Evolutionary conservation across 2,329 filamentous ascomycete species (phyloP).

Genomic region (Coniochaeta prunicola): DNA sequence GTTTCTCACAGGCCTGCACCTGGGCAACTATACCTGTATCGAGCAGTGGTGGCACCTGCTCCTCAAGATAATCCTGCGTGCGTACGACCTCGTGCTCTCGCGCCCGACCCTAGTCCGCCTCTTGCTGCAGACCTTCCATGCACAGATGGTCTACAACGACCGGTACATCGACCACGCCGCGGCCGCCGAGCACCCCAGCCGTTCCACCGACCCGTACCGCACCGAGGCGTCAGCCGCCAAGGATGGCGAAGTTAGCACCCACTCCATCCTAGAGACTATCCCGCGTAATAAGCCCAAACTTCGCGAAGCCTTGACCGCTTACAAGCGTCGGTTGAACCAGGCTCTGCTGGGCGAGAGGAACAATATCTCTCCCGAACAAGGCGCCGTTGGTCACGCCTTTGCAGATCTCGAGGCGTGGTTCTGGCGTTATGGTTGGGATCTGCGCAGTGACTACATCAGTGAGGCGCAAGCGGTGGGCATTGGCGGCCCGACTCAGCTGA

Average conservation of each 20-base stretch:
- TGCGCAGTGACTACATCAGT: conserved; percentile 35
- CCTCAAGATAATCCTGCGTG: conserved; percentile 42
- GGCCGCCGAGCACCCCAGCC: conserved; percentile 31
- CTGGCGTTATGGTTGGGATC: conserved; percentile 46
- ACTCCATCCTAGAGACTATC: conserved; percentile 23
- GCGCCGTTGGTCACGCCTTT: conserved; percentile 40
- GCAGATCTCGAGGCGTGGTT: conserved; percentile 39
- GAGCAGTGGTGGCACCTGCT: conserved; percentile 56
- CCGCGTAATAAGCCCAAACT: conserved; percentile 26
- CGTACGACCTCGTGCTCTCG: conserved; percentile 34
- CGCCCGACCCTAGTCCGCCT: conserved; percentile 35
- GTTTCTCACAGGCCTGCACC: conserved; percentile 48
- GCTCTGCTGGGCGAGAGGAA: conserved; percentile 28
- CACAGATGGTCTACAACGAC: conserved; percentile 48
- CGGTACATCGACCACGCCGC: conserved; percentile 38
- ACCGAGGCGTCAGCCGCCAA: background rate
- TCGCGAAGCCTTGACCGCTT: conserved; percentile 41
- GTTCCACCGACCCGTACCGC: conserved; percentile 22
- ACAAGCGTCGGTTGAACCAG: conserved; percentile 46
- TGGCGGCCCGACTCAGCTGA: background rate
- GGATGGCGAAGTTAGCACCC: conserved; percentile 4
- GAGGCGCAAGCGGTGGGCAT: conserved; percentile 26
- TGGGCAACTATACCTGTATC: conserved; percentile 51
- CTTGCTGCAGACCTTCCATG: conserved; percentile 43
- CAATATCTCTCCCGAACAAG: conserved; percentile 29